Base-by-base conservation (phyloP, 768 basidiomycete genomes). In the Imleria badia region DNA sequence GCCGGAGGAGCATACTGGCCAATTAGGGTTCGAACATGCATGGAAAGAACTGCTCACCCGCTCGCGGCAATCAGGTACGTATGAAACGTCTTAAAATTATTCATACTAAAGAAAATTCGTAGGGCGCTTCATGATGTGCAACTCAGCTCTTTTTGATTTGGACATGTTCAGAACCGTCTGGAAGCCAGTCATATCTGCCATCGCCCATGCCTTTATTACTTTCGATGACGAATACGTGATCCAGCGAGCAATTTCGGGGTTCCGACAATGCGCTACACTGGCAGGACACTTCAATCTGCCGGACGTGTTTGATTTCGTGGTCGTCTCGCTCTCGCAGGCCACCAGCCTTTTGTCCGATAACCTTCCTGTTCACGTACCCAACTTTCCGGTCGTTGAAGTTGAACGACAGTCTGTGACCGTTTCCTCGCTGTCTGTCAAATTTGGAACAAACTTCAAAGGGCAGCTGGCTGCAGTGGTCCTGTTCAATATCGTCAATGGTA, bases 191-290 rank as follows among this genome's bases (percentile, higher is more conserved):
- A 89, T 98, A 47, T 91, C 94, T n/a, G 88, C 95, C 12, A 89
- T 98, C 51, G 90, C 95, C 0, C 92, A 91, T 66, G 95, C 97
- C 0, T 98, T 99, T 72, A 94, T 91, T 63, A 94, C 85, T 45
- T 94, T 96, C 60, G 93, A 95, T 50, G 96, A 99, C 65, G 97
- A 99, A 71, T 94, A 95, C 72, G 85, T 96, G 60, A 94, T 97
- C 43, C 93, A 99, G 70, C 84, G 89, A 35, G 88, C 94, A 23
- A 95, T 99, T 58, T 84, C 92, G 49, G 96, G 96, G n/a, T 96
- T 98, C 76, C 80, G 92, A 59, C 94, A 98, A 74, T 97, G 94
- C 65, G 96, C 97, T 2, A 93, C 91, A 0, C 78, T 98, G 11
- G 97, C 96, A 0, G 85, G 90, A 3, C 86, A 84, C 57, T 98